phyloP scores from a whole-genome alignment of 345 rosid genomes.

The Acer saccharum region DNA sequence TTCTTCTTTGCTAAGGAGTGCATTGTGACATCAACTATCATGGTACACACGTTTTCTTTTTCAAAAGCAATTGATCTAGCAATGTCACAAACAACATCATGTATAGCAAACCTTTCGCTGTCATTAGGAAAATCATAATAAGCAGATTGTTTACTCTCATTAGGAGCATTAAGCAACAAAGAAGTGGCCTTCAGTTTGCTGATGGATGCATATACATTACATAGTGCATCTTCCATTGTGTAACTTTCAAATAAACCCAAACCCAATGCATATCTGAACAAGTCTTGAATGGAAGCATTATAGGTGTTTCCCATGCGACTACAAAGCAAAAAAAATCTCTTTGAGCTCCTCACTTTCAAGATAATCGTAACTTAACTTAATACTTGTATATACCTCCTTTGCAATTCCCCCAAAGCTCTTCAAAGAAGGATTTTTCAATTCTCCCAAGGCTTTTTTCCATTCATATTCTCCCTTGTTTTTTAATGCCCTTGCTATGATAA shows the following conservation, averaged over 20 bases:
- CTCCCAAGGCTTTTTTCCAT: conserved; percentile 29
- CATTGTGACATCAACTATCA: neutral
- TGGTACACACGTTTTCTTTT: neutral
- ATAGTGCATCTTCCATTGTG: neutral
- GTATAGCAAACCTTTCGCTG: neutral
- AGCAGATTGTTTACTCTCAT: neutral
- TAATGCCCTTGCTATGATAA: conserved; percentile 21
- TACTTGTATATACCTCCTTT: neutral
- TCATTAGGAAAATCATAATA: neutral
- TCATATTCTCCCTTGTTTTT: neutral
- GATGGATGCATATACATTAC: conserved; percentile 10
- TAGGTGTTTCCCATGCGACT: neutral
- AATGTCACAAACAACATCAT: conserved; percentile 28
- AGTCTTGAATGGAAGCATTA: neutral
- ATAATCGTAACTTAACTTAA: conserved; percentile 28
- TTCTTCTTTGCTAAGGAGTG: neutral
- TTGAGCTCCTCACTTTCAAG: conserved; percentile 23
- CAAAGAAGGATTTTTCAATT: neutral
- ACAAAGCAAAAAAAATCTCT: conserved; percentile 30
- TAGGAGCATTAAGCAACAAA: conserved; percentile 16
- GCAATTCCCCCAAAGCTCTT: neutral
- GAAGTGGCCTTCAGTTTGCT: conserved; percentile 24
- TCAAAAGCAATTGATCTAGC: neutral
- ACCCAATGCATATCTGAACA: conserved; percentile 27
- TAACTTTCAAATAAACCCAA: conserved; percentile 14